Base-by-base conservation (phyloP, 2,329 filamentous ascomycete genomes). In the Arthrobotrys entomopaga region DNA sequence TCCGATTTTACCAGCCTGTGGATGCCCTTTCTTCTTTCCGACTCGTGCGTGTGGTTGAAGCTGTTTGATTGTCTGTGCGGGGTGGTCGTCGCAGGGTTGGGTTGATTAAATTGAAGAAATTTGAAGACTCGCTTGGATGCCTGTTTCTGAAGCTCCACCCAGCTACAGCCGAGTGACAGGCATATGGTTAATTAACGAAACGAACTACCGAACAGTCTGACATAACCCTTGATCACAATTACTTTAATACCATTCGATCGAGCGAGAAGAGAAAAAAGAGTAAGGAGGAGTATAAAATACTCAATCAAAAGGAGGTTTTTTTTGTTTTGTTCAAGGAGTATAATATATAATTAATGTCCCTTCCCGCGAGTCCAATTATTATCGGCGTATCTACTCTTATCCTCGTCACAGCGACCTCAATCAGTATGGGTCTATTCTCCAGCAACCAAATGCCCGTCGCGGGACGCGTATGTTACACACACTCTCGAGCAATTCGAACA, bases 381-480 rank as follows among this genome's bases (percentile, higher is more conserved):
- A n/a, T 61, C 34, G 56, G 69, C 50, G 24, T 38, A 38, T 54
- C 70, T 4, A 74, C 70, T 5, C 22, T 54, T 26, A 56, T 58
- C 20, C 54, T 67, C 4, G 24, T 70, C n/a, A 43, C 65, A 52
- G 60, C 71, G 15, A 57, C 65, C 10, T 52, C 29, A 15, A 20
- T 78, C 77, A 82, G 84, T 56, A 93, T 93, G 90, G 88, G 89
- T n/a, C 80, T 89, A 71, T 90, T 92, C 70, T 82, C 85, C 65
- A 89, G 86, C 78, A 92, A 96, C 80, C 86, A 92, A 76, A 92
- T 98, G 84, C 87, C 89, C 58, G 91, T 97, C 10, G 88, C 93
- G 78, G 92, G 92, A 81, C 91, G 90, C 85, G 93, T 95, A 81
- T 58, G 84, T 79, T 34, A 2, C 52, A 19, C 64, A 38, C 56